Evolutionary conservation across 768 basidiomycete species (phyloP).

Genomic region (Leccinellum rugosiceps): DNA sequence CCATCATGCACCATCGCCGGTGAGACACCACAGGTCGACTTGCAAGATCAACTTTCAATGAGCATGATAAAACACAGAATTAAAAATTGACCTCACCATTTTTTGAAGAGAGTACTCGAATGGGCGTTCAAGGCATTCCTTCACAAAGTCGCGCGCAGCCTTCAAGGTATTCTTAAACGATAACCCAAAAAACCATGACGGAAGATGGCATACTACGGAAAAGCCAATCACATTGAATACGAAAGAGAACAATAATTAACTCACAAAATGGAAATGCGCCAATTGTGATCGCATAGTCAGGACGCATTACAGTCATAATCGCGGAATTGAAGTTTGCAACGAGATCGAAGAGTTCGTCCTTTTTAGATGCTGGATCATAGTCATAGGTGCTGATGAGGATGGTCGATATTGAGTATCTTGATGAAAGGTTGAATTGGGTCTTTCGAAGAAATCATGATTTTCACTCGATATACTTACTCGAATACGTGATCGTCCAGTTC

Average conservation of each 20-base stretch:
- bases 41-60: neutral
- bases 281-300: neutral
- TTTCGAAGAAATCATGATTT: neutral
- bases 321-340: neutral
- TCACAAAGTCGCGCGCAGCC: neutral
- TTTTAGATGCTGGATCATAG: neutral
- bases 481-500: neutral
- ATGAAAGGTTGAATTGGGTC: neutral
- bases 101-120: conserved; percentile 4
- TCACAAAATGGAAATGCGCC: neutral
- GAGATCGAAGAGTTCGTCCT: conserved; percentile 5
- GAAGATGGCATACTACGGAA: conserved; percentile 2
- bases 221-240: neutral
- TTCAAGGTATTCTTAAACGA: conserved; percentile 5
- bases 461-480: neutral
- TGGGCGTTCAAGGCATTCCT: neutral
- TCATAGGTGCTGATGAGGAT: conserved; percentile 6
- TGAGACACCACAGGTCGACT: neutral
- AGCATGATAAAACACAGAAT: neutral
- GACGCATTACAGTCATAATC: neutral
- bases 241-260: neutral
- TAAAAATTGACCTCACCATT: neutral
- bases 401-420: neutral
- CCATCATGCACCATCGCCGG: conserved; percentile 6
- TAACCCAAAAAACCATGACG: conserved; percentile 4